Evolutionary conservation across 1,284 basidiomycete genomes (phyloP), one percentile per base, ranked within the genome.

Genomic region (Singerocomus inundabilis): DNA sequence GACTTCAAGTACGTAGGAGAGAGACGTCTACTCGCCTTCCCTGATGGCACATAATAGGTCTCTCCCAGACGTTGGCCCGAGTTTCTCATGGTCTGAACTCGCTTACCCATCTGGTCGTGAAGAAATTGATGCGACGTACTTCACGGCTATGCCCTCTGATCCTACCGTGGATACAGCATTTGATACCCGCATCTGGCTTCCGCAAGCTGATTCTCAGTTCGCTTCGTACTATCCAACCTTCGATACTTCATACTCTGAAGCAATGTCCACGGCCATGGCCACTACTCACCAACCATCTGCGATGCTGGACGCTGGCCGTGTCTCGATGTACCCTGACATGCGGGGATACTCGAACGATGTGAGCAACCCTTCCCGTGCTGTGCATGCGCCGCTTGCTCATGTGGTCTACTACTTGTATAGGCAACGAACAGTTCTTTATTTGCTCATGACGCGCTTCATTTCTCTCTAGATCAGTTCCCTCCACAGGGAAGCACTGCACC

Each of bases 41-140:
- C 38, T 63, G 24, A 59, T 24, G 1, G 3, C 4, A 1, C 5
- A n/a, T 5, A 24, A 21, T 18, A 64, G 58, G 13, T 11, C 21
- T 6, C 52, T 49, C 7, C 49, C 36, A 8, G 40, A 31, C 4
- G 1, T 2, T 28, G 25, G 16, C 13, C 6, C 18, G 4, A 24
- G 12, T 16, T 21, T 15, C 11, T 12, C 2, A 3, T 7, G 0
- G 5, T 2, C 16, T 32, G 46, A 34, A 4, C 13, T n/a, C 12
- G 11, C 18, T n/a, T 8, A n/a, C 12, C 24, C 24, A 9, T 7
- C n/a, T 10, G 0, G 28, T n/a, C 6, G 1, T 15, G 30, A 16
- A 8, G 13, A 2, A 24, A 2, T 0, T 21, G 5, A 7, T 25
- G 12, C 21, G 1, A 8, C 8, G 21, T n/a, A 4, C 18, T 9